Evolutionary conservation across 768 basidiomycete species (phyloP), one percentile per base, ranked within the genome.

Genomic region (Hygrophoropsis aurantiaca): DNA sequence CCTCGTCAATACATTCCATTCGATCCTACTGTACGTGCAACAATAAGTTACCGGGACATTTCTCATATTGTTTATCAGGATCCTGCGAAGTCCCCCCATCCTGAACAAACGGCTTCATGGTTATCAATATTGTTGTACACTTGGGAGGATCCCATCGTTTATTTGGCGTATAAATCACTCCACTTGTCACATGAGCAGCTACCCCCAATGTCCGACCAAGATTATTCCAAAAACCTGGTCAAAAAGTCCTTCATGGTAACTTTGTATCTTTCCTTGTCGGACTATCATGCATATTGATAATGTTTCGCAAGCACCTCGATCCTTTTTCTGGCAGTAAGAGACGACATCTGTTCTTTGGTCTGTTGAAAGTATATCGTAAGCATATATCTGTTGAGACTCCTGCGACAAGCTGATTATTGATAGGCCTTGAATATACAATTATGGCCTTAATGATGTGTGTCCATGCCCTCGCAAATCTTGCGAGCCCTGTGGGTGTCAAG

Each of bases 1-100:
- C 85, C 85, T 5, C 67, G 80, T 11, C 69, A 69, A 38, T 86
- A 87, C 59, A 60, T 74, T 3, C 83, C 85, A 4, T 67, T 78
- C 19, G 77, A 87, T 53, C 74, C 79, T 21, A 33, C 27, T 18
- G 53, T 54, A 44, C 9, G 39, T 25, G 20, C 20, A 42, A 15
- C 40, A n/a, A 2, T 21, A 20, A 7, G 4, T 13, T 18, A 7
- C 7, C 13, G 27, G 27, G 27, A 30, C 27, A 6, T 7, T 37
- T 19, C 25, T 11, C 18, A 5, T 15, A 15, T 43, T 3, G 16
- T 42, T 38, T n/a, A 9, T 19, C 36, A 65, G 61, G 60, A 65
- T 30, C 56, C 59, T 16, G 32, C 52, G 2, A 43, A 52, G 8
- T 44, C 39, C 20, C 59, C 64, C 16, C 67, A 68, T 49, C 68